Conservation (phyloP, 352 stramenopile genomes). For the Globisporangium lucens region DNA sequence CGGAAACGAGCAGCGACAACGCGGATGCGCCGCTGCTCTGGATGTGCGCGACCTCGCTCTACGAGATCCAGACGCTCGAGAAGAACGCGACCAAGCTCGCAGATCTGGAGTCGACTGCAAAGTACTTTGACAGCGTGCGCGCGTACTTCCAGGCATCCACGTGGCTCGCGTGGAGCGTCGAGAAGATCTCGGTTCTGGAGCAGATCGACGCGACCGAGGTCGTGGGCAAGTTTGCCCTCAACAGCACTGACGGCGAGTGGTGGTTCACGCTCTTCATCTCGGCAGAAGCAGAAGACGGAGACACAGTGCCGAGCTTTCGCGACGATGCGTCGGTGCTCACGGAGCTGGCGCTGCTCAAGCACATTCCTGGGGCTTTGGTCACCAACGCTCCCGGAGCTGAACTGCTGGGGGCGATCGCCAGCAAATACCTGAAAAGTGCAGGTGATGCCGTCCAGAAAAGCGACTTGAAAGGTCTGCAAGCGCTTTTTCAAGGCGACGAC, state of each 20-base stretch:
- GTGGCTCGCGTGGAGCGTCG: neutral
- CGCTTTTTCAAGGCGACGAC: neutral
- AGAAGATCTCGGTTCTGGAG: neutral
- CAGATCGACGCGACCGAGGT: slow-evolving; percentile 1
- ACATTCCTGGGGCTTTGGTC: neutral
- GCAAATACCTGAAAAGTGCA: neutral
- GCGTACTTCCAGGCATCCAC: neutral
- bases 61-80: neutral
- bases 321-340: neutral
- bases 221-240: neutral
- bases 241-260: neutral
- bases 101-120: neutral
- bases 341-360: neutral
- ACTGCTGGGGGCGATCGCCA: neutral
- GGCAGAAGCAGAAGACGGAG: neutral
- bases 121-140: slow-evolving; percentile 4
- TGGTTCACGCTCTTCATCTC: neutral
- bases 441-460: neutral
- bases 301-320: neutral
- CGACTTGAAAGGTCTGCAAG: neutral
- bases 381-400: neutral
- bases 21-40: neutral
- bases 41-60: neutral
- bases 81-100: neutral
- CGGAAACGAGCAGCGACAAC: neutral